Evolutionary conservation across 306 rosid species (phyloP).

Genomic region (Glycine latifolia): DNA sequence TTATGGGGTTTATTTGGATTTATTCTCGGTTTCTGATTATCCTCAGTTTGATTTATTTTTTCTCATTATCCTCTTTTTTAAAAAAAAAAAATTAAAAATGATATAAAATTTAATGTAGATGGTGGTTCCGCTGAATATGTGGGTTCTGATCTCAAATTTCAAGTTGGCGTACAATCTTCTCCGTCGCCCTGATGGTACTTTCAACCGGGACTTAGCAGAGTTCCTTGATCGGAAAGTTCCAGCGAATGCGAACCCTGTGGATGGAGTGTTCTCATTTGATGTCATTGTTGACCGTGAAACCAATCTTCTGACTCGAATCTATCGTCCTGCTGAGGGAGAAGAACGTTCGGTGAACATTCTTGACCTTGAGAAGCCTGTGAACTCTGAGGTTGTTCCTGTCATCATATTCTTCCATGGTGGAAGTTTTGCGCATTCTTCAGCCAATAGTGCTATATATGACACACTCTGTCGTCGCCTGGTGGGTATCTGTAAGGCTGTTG

Average conservation of each 20-base stretch:
- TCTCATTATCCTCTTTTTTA: neutral
- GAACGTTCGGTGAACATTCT: conserved; percentile 50
- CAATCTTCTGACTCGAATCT: conserved; percentile 72
- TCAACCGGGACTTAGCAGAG: conserved; percentile 96
- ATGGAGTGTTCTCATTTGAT: conserved; percentile 88
- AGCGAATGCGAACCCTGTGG: conserved; percentile 76
- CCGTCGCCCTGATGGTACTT: conserved; percentile 96
- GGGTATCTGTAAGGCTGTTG: conserved; percentile 84
- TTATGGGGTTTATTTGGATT: conserved; percentile 4
- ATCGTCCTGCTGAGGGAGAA: conserved; percentile 71
- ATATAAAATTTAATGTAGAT: conserved; percentile 54
- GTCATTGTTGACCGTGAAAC: conserved; percentile 76
- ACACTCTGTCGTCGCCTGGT: conserved; percentile 86
- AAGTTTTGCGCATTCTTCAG: conserved; percentile 95
- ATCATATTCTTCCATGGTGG: conserved; percentile 96
- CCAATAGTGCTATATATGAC: conserved; percentile 92
- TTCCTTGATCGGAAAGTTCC: conserved; percentile 88
- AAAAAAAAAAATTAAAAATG: no score
- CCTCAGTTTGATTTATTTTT: neutral
- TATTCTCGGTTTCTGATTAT: neutral
- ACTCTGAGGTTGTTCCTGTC: conserved; percentile 73
- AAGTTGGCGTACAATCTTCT: conserved; percentile 96
- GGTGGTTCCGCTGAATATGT: conserved; percentile 97
- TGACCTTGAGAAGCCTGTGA: conserved; percentile 79
- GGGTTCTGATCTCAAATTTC: conserved; percentile 97